Base-by-base conservation (phyloP, 2,329 filamentous ascomycete genomes). In the Pseudogymnoascus sp. region DNA sequence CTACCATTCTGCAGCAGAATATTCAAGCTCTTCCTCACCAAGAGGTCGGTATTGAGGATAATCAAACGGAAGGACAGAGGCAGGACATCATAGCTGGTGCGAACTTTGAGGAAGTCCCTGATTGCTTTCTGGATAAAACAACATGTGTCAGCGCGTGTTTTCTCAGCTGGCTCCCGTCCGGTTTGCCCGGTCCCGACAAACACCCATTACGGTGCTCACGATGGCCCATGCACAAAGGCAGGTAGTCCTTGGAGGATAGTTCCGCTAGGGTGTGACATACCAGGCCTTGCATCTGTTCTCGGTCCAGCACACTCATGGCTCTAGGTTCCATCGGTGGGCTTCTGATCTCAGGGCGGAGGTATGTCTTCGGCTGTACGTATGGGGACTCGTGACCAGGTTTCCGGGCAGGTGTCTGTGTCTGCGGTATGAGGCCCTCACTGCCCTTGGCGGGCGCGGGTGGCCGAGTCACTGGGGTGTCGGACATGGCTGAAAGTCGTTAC, bases 11-110 rank as follows among this genome's bases (percentile, higher is more conserved):
- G 93, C 55, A 92, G 91, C 67, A 99, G 82, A 69, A 97, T 97
- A 72, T 91, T 92, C 71, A 99, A 80, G 75, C 92, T 97, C 82
- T 97, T 97, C 79, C 95, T 96, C 70, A 99, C 95, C 62, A 97
- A 86, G 63, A 99, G 83, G 66, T 92, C 88, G 66, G 92, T 97
- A 76, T 99, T 95, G 74, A 99, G 90, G 67, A 97, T 86, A 72
- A 99, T 95, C 62, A 99, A 86, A 66, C 94, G 90, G 77, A 96
- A 99, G 68, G 92, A 97, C 65, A 99, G 85, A 16, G 94, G 94
- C 58, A 99, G 83, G 68, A 99, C 94, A 78, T 99, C 94, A 80
- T 99, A 99, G 75, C 92, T 97, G 36, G 91, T 97, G 72, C 94
- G 89, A 69, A 95, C 89, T 76, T 92, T 96, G 74, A 99, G 86